Base-by-base conservation (phyloP, 169 alveolate genomes). In the Cryptosporidium sp. region DNA sequence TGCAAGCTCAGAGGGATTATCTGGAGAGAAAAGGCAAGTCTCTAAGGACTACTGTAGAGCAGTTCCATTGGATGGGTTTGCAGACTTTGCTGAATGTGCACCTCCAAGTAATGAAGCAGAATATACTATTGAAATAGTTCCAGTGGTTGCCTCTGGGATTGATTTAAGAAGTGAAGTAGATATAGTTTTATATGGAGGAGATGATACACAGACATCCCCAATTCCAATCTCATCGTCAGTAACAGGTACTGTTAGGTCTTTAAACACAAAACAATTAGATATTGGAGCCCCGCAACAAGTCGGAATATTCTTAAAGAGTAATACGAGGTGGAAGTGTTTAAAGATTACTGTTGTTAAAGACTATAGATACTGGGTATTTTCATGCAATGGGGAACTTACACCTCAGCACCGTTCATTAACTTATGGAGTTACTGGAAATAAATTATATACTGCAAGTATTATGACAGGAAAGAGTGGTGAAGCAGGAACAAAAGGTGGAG, bases 311-410 rank as follows among this genome's bases (percentile, higher is more conserved):
- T 75, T 94, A 70, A 91, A 62, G 80, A 91, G 94, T 70, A 89
- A 95, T 69, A 94, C 93, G n/a, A 55, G 86, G 18, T 96, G 98
- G 98, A 86, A 94, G 31, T 96, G 98, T 80, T 95, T 95, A 80
- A 95, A 93, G 62, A 94, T 96, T 16, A 94, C 95, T 10, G 92
- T 96, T 23, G 94, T 93, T 92, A 96, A 94, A 41, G 97, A 95
- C 70, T 95, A 93, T 84, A 93, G 95, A 61, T 96, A 93, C 86
- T 96, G 98, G 98, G 87, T 92, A 4, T 96, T 96, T 70, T 96
- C 95, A 86, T 96, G 98, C 39, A 87, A 91, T 6, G 96, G 93
- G 12, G 93, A 75, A 29, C 89, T 92, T 26, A 70, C 93, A n/a
- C 91, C 94, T 10, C 91, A 92, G 70, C 84, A 84, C 43, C 93